phyloP scores from a whole-genome alignment of 2,329 filamentous ascomycete species.

The Alternaria ethzedia region DNA sequence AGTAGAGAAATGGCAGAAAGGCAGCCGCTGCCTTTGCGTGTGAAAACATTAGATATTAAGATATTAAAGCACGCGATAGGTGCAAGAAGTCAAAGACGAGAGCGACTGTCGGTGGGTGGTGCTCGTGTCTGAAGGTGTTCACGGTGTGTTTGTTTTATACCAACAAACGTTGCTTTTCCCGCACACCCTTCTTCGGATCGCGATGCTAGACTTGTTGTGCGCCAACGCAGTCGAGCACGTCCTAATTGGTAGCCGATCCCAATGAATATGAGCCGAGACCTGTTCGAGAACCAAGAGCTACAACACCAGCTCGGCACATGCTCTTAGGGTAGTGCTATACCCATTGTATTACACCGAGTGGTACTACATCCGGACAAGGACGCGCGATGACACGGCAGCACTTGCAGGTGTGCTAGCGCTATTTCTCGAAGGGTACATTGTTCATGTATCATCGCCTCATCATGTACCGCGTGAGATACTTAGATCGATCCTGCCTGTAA shows the following conservation, averaged over 20 bases:
- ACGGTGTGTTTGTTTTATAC: background rate
- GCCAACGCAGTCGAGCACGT: background rate
- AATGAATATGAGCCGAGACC: background rate
- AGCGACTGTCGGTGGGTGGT: background rate
- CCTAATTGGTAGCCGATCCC: background rate
- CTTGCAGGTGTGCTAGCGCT: background rate
- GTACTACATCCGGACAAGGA: background rate
- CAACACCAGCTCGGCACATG: background rate
- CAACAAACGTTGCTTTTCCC: background rate
- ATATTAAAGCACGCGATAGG: background rate
- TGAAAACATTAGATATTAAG: background rate
- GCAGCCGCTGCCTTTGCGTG: background rate
- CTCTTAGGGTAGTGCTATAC: background rate
- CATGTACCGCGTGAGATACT: background rate
- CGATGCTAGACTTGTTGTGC: background rate
- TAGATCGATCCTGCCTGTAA: background rate
- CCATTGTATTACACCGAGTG: background rate
- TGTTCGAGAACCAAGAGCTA: background rate
- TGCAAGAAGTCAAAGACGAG: background rate
- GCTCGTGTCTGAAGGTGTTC: background rate
- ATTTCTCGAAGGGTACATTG: background rate
- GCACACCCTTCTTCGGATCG: background rate
- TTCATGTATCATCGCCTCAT: background rate
- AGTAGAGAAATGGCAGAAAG: background rate
- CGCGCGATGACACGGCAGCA: background rate